Conservation (phyloP, 2,329 filamentous ascomycete genomes). For the Polytolypa hystricis region DNA sequence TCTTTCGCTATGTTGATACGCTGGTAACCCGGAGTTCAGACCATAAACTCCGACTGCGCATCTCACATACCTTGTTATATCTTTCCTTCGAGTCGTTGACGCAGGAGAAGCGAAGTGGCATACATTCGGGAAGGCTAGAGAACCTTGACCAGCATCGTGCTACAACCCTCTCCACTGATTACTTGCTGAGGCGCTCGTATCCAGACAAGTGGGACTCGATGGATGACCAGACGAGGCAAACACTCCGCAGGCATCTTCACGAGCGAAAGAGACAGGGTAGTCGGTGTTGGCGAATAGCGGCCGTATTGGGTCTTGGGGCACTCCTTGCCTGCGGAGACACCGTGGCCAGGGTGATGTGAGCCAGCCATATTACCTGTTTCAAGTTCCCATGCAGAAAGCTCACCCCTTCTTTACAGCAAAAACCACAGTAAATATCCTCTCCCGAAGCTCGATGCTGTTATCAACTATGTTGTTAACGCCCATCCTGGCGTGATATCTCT, state of each 20-base stretch:
- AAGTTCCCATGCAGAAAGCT: not conserved
- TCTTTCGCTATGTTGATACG: conserved; percentile 5
- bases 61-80: conserved; percentile 3
- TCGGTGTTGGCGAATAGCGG: conserved; percentile 1
- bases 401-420: conserved; percentile 3
- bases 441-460: conserved; percentile 5
- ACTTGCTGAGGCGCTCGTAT: conserved; percentile 1
- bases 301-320: not conserved
- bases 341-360: conserved; percentile 3
- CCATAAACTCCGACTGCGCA: conserved; percentile 1
- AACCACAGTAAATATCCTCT: conserved; percentile 6
- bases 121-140: conserved; percentile 3
- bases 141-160: conserved; percentile 3
- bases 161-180: conserved; percentile 4
- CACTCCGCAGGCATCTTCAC: conserved; percentile 1
- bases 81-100: conserved; percentile 2
- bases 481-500: conserved; percentile 5
- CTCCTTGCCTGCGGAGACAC: not conserved
- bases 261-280: conserved; percentile 4
- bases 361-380: conserved; percentile 1
- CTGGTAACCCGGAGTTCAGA: conserved; percentile 1
- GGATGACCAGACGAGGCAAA: not conserved
- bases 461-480: conserved; percentile 6
- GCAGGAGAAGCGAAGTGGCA: not conserved
- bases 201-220: conserved; percentile 1